Conservation (phyloP, 163 green algal species). For the Botryococcus braunii region DNA sequence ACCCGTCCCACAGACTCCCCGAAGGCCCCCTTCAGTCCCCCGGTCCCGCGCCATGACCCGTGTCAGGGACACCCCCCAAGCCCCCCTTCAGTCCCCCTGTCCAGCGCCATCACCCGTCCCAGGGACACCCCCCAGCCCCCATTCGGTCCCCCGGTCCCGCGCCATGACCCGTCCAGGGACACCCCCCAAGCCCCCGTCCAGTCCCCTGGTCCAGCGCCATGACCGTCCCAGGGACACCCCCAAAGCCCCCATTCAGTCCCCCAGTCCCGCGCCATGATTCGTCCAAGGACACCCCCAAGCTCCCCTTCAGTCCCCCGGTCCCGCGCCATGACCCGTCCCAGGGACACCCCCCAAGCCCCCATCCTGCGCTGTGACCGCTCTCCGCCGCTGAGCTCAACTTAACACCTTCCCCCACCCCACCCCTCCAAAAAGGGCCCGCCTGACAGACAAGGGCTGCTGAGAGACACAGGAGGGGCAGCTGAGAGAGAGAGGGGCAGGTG, state of each 20-base stretch:
- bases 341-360: no score
- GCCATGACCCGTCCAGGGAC: slow-evolving; percentile 10
- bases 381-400: no score
- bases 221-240: background rate
- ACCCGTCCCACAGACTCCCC: slow-evolving; percentile 1
- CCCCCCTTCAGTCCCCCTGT: slow-evolving; percentile 26
- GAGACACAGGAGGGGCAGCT: no score
- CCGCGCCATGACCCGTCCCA: no score
- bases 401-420: no score
- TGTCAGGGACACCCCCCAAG: background rate
- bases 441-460: no score
- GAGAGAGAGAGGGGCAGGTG: no score
- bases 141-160: slow-evolving; percentile 35
- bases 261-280: background rate
- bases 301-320: no score
- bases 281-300: no score
- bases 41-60: slow-evolving; percentile 40
- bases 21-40: background rate
- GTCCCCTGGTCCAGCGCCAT: background rate
- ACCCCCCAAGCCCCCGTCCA: background rate
- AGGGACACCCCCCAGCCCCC: background rate
- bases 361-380: no score
- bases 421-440: no score
- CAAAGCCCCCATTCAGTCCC: background rate
- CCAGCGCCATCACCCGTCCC: slow-evolving; percentile 22